phyloP scores from a whole-genome alignment of 306 rosid species.

The Sicyos edulis region DNA sequence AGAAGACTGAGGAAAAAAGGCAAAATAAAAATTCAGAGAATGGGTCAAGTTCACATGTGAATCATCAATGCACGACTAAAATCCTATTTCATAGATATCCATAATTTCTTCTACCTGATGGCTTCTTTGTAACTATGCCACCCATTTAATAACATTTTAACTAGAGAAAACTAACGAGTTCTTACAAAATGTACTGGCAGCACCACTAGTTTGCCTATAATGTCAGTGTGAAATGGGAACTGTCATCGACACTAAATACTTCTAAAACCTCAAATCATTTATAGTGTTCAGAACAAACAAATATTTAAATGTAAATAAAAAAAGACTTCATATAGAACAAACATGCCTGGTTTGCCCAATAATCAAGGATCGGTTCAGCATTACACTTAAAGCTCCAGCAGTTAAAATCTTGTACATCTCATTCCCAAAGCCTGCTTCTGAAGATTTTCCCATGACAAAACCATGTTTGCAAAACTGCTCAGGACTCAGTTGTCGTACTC shows the following conservation, averaged over 20 bases:
- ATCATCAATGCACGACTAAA: constrained; percentile 1
- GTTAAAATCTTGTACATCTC: constrained; percentile 94
- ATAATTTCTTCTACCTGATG: background rate
- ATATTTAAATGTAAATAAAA: constrained; percentile 39
- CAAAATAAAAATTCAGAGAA: background rate
- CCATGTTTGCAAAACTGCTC: constrained; percentile 81
- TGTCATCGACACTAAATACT: background rate
- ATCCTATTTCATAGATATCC: background rate
- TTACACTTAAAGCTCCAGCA: constrained; percentile 78
- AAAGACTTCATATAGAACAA: constrained; percentile 92
- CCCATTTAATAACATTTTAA: background rate
- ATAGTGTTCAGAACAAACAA: constrained; percentile 15
- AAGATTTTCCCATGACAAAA: constrained; percentile 81
- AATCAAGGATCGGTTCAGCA: constrained; percentile 94
- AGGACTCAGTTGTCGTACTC: constrained; percentile 59
- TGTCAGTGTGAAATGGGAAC: background rate
- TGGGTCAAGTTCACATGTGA: background rate
- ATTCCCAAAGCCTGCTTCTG: constrained; percentile 96
- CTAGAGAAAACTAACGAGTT: background rate
- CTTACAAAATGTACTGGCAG: background rate
- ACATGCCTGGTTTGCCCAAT: constrained; percentile 99
- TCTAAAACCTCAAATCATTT: background rate
- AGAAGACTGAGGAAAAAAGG: background rate
- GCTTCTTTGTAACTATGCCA: background rate
- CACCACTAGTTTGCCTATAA: background rate